Percentiles rank a stretch among this genome's conserved stretches.
Evolutionary conservation across 345 rosid genomes (phyloP).

Genomic region (Gossypium mustelinum): DNA sequence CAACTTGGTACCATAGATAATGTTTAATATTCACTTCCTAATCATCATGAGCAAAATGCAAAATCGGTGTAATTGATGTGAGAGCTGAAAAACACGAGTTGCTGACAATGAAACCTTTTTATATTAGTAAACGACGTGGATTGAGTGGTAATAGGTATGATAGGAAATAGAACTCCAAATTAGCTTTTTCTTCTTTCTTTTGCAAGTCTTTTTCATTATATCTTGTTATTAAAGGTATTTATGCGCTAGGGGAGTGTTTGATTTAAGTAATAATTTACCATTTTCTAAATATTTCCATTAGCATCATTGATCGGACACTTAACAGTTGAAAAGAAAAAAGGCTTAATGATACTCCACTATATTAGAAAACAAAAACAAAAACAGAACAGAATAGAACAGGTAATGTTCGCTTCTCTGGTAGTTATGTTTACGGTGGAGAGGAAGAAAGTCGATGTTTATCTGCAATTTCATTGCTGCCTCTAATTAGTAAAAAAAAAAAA

Average conservation of each 20-base stretch:
- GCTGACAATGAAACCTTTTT: background rate
- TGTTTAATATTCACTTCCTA: conserved; percentile 18
- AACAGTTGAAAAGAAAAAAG: background rate
- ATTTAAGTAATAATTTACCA: background rate
- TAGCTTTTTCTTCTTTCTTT: background rate
- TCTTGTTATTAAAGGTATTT: background rate
- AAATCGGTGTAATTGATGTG: conserved; percentile 8
- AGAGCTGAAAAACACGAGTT: background rate
- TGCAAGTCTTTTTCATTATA: conserved; percentile 8
- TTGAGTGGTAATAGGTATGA: conserved; percentile 13
- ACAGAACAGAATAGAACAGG: background rate
- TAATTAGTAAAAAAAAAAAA: background rate
- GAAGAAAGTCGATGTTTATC: conserved; percentile 4
- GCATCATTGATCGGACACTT: conserved; percentile 7
- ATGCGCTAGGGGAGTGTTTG: background rate
- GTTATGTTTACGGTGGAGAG: conserved; percentile 3
- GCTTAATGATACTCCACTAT: conserved; percentile 9
- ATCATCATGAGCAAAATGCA: conserved; percentile 19
- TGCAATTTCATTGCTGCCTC: conserved; percentile 11
- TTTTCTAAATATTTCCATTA: background rate
- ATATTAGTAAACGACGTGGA: background rate
- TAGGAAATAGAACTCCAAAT: background rate
- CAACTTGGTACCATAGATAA: conserved; percentile 31
- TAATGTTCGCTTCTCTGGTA: background rate
- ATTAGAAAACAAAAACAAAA: background rate